These are phyloP conservation scores for Breynia disticha DNA, from an alignment of 441 rosid genomes.

Conservation along the genomic window DNA sequence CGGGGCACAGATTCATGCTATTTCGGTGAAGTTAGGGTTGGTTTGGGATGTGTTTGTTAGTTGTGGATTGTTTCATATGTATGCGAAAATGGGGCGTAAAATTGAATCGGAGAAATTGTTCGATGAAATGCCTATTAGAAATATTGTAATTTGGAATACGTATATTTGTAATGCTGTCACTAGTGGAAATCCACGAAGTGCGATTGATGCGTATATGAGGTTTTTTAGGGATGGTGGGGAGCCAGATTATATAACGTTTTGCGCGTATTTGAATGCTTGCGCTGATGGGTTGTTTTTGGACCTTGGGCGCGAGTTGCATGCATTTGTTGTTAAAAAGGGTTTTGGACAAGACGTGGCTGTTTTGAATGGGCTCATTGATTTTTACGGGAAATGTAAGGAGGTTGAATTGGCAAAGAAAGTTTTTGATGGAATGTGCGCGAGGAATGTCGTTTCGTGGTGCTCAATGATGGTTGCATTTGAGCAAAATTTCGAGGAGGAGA, in stretches of 20 bases:
- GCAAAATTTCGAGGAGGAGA: conserved; percentile 73
- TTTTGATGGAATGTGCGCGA: conserved; percentile 36
- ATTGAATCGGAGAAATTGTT: conserved; percentile 56
- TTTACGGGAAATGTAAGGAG: conserved; percentile 73
- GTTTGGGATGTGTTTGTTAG: conserved; percentile 53
- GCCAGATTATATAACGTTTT: conserved; percentile 63
- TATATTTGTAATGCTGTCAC: conserved; percentile 58
- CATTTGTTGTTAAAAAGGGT: conserved; percentile 41
- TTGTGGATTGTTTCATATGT: conserved; percentile 78
- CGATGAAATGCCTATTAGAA: conserved; percentile 71
- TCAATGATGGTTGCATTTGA: conserved; percentile 55
- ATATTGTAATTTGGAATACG: conserved; percentile 65
- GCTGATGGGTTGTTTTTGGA: conserved; percentile 34
- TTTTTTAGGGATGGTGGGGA: conserved; percentile 45
- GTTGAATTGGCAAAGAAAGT: conserved; percentile 36
- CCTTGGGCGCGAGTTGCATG: conserved; percentile 61
- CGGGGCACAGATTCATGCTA: conserved; percentile 57
- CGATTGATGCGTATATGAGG: conserved; percentile 42
- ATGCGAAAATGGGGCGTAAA: conserved; percentile 39
- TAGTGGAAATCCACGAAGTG: conserved; percentile 39
- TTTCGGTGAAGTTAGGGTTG: conserved; percentile 51
- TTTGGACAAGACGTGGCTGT: conserved; percentile 46
- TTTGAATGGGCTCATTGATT: conserved; percentile 66
- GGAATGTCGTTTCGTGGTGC: conserved; percentile 83
- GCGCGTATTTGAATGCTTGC: conserved; percentile 66